Evolutionary conservation across 2,329 filamentous ascomycete genomes (phyloP), one percentile per base, ranked within the genome.

Genomic region (Phoma sp.): DNA sequence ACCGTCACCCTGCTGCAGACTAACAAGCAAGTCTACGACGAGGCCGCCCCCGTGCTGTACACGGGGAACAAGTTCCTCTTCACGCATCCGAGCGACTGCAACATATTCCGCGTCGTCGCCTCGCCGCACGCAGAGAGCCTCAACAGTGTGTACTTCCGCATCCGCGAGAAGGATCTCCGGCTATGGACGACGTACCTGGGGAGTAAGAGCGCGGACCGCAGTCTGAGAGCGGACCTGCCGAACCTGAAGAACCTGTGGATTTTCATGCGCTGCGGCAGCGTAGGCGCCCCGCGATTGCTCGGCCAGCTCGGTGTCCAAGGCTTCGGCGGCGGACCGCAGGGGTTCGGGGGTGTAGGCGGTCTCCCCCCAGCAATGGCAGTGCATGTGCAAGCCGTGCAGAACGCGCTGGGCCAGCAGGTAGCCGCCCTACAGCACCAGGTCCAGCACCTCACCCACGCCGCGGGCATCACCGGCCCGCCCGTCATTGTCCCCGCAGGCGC

Each of bases 31-130:
- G 59, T 76, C 21, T 64, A 74, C 56, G 48, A 57, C 11, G 74
- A 76, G 45, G 67, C 73, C 4, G 65, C 65, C 4, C 66, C 69
- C 0, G 53, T 75, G 12, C 64, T 76, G n/a, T 76, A 76, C 59
- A 48, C 62, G 11, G 43, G 43, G 15, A 76, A 76, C 63, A 71
- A 68, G 40, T 74, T 76, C 49, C 60, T 73, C 46, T 76, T 76
- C 64, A 67, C 64, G 4, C 74, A 76, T 45, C 74, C 74, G 6
- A 72, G 67, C 42, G 74, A 76, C 51, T 73, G 69, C 59, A 76
- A 73, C 62, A 71, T 76, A 57, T 76, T 76, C 59, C 67, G 72
- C 55, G 63, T 75, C 37, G 59, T 74, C 20, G 51, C 70, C 12
- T 68, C 71, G 9, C 64, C 64, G 6, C 64, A 61, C 34, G 67